Evolutionary conservation across 495 filamentous ascomycete species (phyloP), one percentile per base, ranked within the genome.

Genomic region (Evernia prunastri): DNA sequence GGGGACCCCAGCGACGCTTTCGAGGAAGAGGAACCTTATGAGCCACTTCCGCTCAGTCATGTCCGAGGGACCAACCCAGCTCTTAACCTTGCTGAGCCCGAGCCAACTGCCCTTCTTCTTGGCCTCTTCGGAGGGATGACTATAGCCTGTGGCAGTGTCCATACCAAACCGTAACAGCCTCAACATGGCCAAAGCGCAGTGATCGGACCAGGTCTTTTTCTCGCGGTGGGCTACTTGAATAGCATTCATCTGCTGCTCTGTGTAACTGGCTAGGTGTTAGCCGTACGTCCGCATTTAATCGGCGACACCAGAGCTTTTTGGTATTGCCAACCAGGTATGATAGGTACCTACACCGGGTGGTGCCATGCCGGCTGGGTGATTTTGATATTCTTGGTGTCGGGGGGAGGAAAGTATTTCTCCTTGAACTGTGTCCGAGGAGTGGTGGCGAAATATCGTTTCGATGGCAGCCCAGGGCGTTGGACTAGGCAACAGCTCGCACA

Each of bases 1-100:
- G 0, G 95, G 95, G 0, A 98, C 94, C 25, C 88, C 94, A 13
- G 94, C 94, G 37, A 98, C 89, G 59, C 88, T 92, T 74, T 98
- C 94, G 58, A 98, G 82, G 76, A 98, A 97, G 65, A 98, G 81
- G 68, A 96, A 89, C 27, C 94, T 82, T 15, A 88, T 81, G 45
- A 97, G 75, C 88, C 88, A 93, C 68, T 91, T 89, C 27, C 83
- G 72, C 70, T 89, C 87, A 0, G 76, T 87, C 89, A 93, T 92
- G 37, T 77, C 71, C 4, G 66, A 68, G 37, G 63, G 35, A 40
- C 66, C 53, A 69, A 85, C 85, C 58, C 69, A 73, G 63, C 69
- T 70, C 69, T 81, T 73, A 18, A 79, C 77, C 39, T 78, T 74
- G 2, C 56, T 36, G 31, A 72, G 75, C 36, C 69, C 3, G 76